Conservation (phyloP, 2,329 filamentous ascomycete species). For the Tolypocladium tundrense region DNA sequence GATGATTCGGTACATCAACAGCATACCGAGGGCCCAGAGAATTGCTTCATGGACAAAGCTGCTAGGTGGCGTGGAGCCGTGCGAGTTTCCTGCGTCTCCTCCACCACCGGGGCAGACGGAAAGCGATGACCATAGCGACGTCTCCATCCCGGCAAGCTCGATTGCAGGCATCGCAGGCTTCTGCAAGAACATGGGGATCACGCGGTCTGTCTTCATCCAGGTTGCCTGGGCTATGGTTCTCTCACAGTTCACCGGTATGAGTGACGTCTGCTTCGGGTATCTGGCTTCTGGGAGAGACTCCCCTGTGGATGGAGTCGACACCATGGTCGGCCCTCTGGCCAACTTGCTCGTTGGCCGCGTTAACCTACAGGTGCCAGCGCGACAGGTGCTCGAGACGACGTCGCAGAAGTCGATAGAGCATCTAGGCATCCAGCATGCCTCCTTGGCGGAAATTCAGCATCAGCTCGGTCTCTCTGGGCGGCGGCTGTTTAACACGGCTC, state of each 20-base stretch:
- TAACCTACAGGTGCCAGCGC: constrained; percentile 13
- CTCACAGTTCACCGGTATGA: constrained; percentile 32
- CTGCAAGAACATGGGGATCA: constrained; percentile 29
- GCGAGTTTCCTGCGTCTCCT: constrained; percentile 4
- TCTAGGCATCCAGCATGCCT: constrained; percentile 38
- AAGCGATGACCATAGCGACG: neutral
- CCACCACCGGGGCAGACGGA: neutral
- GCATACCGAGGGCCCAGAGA: constrained; percentile 1
- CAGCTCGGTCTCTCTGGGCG: constrained; percentile 12
- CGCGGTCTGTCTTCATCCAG: constrained; percentile 38
- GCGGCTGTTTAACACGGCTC: constrained; percentile 19
- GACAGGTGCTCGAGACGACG: constrained; percentile 28
- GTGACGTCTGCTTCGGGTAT: constrained; percentile 43
- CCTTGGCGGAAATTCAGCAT: constrained; percentile 34
- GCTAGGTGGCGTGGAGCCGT: constrained; percentile 4
- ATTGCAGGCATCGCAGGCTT: constrained; percentile 11
- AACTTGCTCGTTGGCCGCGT: constrained; percentile 44
- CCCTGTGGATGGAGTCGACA: constrained; percentile 34
- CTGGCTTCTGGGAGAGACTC: constrained; percentile 42
- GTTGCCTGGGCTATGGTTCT: constrained; percentile 42
- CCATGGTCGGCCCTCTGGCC: constrained; percentile 41
- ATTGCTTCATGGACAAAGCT: constrained; percentile 6
- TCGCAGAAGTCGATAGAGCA: constrained; percentile 35
- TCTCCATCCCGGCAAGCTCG: neutral
- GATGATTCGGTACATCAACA: constrained; percentile 2